phyloP scores from a whole-genome alignment of 768 basidiomycete genomes.

The Tephrocybe sp. region DNA sequence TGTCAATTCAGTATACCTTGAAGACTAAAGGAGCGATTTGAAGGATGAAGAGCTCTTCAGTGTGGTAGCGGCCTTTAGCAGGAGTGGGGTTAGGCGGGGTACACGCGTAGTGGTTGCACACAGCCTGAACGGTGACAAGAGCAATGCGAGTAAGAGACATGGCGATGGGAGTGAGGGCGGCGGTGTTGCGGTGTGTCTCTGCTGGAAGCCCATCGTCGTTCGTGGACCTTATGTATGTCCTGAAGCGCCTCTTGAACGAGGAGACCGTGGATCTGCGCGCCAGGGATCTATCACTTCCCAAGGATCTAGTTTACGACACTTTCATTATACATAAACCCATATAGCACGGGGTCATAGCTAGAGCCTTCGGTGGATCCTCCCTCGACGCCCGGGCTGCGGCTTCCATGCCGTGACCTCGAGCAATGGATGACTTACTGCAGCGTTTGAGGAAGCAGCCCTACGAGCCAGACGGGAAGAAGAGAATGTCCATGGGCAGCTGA shows the following conservation, averaged over 20 bases:
- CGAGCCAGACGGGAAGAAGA: slow-evolving; percentile 6
- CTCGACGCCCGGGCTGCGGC: slow-evolving; percentile 9
- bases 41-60: slow-evolving; percentile 39
- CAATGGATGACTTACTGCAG: slow-evolving; percentile 2
- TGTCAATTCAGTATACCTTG: too few relatives aligned
- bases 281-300: slow-evolving; percentile 9
- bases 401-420: slow-evolving; percentile 7
- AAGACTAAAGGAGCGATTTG: slow-evolving; percentile 50
- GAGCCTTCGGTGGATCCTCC: slow-evolving; percentile 16
- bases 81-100: slow-evolving; percentile 51
- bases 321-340: slow-evolving; percentile 6
- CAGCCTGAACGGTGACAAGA: slow-evolving; percentile 41
- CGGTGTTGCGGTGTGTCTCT: not conserved
- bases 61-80: slow-evolving; percentile 44
- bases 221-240: slow-evolving; percentile 12
- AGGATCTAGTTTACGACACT: slow-evolving; percentile 13
- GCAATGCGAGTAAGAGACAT: slow-evolving; percentile 43
- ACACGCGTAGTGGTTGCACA: slow-evolving; percentile 44
- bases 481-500: not conserved
- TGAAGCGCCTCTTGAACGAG: slow-evolving; percentile 7
- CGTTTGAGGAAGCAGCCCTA: slow-evolving; percentile 3
- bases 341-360: slow-evolving; percentile 2
- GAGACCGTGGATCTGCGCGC: slow-evolving; percentile 15
- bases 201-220: not conserved
- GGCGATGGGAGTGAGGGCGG: not conserved